Conservation (phyloP, 2,329 filamentous ascomycete species). For the Curvularia spicifera region DNA sequence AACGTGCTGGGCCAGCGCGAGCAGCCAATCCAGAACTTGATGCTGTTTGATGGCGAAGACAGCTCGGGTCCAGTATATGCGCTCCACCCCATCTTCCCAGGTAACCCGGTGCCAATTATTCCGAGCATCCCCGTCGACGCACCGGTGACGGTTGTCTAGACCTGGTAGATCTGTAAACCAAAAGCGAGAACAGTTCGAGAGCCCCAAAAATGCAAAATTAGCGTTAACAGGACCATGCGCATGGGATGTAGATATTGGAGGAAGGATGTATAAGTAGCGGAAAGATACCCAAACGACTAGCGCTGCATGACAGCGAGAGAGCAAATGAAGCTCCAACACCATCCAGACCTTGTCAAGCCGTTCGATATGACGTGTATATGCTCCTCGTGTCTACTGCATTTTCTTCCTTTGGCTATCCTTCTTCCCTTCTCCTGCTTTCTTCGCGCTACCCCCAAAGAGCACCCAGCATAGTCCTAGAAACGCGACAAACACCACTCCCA, state of each 20-base stretch:
- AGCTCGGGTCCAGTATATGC: constrained; percentile 81
- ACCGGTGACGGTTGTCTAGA: constrained; percentile 25
- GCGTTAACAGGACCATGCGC: neutral
- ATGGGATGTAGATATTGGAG: neutral
- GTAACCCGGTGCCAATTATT: constrained; percentile 34
- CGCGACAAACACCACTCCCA: constrained; percentile 52
- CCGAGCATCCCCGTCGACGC: constrained; percentile 32
- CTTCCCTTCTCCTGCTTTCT: constrained; percentile 6
- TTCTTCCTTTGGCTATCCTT: constrained; percentile 26
- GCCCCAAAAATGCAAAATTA: neutral
- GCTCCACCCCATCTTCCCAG: constrained; percentile 70
- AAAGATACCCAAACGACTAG: constrained; percentile 18
- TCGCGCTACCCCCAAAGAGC: constrained; percentile 35
- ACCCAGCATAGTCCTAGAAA: constrained; percentile 55
- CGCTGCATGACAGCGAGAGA: constrained; percentile 7
- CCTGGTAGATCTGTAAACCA: neutral
- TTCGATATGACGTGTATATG: neutral
- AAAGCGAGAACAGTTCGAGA: neutral
- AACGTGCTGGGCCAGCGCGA: constrained; percentile 90
- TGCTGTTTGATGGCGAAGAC: constrained; percentile 86
- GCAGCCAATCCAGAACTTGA: constrained; percentile 94
- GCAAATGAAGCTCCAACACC: constrained; percentile 1
- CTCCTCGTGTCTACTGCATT: constrained; percentile 24
- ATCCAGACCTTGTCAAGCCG: neutral
- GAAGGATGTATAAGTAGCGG: neutral